phyloP scores from a whole-genome alignment of 2,329 filamentous ascomycete genomes.

The Camillea tinctor region DNA sequence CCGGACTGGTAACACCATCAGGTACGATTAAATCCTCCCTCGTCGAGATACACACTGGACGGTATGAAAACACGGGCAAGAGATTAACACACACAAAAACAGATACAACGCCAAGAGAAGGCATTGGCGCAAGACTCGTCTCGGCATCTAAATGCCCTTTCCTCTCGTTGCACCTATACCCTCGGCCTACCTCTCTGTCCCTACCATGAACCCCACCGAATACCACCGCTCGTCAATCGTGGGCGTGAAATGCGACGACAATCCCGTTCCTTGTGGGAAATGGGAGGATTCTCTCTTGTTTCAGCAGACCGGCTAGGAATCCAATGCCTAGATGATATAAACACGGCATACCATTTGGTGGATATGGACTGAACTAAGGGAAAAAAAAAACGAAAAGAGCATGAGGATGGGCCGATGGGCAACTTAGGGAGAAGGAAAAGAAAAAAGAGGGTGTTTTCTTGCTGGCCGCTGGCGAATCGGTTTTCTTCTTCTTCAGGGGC shows the following conservation, averaged over 20 bases:
- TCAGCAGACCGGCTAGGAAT: slow-evolving; percentile 11
- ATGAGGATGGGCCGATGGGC: neutral
- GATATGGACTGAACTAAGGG: neutral
- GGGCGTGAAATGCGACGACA: slow-evolving; percentile 11
- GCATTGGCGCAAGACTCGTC: slow-evolving; percentile 99
- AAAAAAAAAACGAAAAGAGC: neutral
- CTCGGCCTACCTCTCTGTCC: slow-evolving; percentile 21
- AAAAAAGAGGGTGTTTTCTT: slow-evolving; percentile 12
- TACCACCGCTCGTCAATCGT: slow-evolving; percentile 13
- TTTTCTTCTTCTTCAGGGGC: slow-evolving; percentile 30
- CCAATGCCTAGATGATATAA: slow-evolving; percentile 1
- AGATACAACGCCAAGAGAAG: slow-evolving; percentile 99
- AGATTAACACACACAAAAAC: slow-evolving; percentile 26
- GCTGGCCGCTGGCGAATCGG: slow-evolving; percentile 26
- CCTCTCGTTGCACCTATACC: slow-evolving; percentile 35
- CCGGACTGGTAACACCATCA: slow-evolving; percentile 98
- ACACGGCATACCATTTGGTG: slow-evolving; percentile 11
- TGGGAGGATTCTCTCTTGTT: neutral
- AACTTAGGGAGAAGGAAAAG: slow-evolving; percentile 10
- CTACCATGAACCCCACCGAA: slow-evolving; percentile 14
- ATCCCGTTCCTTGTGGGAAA: slow-evolving; percentile 1
- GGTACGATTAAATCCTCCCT: slow-evolving; percentile 61
- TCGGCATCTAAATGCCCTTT: slow-evolving; percentile 84
- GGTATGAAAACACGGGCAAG: neutral
- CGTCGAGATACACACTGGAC: slow-evolving; percentile 8